Evolutionary conservation across 2,329 filamentous ascomycete genomes (phyloP).

Genomic region (Alternaria solani): DNA sequence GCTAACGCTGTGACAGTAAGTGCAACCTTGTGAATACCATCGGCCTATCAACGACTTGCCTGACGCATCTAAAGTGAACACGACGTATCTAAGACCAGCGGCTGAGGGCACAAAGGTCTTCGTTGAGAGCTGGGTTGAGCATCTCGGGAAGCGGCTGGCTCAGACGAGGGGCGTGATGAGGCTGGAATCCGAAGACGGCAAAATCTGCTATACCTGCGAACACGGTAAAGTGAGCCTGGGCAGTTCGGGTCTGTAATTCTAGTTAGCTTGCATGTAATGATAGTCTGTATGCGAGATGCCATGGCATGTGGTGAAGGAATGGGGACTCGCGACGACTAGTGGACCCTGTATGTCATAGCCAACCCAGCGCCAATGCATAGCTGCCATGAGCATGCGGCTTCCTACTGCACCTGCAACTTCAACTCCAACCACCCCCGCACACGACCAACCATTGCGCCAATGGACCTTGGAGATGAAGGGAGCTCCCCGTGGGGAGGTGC

Average conservation of each 20-base stretch:
- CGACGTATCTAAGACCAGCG: slow-evolving; percentile 56
- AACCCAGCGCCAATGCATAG: slow-evolving; percentile 2
- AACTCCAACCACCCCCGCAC: slow-evolving; percentile 17
- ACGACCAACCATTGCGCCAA: slow-evolving; percentile 31
- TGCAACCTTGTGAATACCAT: background rate
- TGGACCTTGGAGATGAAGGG: slow-evolving; percentile 55
- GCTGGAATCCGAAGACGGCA: slow-evolving; percentile 45
- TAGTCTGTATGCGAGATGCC: background rate
- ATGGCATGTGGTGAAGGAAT: slow-evolving; percentile 13
- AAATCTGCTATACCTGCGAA: slow-evolving; percentile 51
- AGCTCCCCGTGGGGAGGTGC: slow-evolving; percentile 55
- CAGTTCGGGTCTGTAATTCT: slow-evolving; percentile 25
- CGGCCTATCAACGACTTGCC: background rate
- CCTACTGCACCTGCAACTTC: slow-evolving; percentile 12
- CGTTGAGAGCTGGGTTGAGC: slow-evolving; percentile 56
- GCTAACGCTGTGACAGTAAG: slow-evolving; percentile 25
- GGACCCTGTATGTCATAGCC: slow-evolving; percentile 3
- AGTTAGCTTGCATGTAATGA: background rate
- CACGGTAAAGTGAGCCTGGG: slow-evolving; percentile 48
- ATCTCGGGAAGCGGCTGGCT: slow-evolving; percentile 54
- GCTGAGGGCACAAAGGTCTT: slow-evolving; percentile 51
- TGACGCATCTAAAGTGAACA: slow-evolving; percentile 47
- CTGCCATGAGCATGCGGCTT: slow-evolving; percentile 2
- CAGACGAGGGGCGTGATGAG: slow-evolving; percentile 53
- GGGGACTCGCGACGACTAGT: slow-evolving; percentile 4